These are phyloP conservation scores for Wickerhamiella brachini DNA, from an alignment of 805 yeast genomes.

Conservation along the genomic window DNA sequence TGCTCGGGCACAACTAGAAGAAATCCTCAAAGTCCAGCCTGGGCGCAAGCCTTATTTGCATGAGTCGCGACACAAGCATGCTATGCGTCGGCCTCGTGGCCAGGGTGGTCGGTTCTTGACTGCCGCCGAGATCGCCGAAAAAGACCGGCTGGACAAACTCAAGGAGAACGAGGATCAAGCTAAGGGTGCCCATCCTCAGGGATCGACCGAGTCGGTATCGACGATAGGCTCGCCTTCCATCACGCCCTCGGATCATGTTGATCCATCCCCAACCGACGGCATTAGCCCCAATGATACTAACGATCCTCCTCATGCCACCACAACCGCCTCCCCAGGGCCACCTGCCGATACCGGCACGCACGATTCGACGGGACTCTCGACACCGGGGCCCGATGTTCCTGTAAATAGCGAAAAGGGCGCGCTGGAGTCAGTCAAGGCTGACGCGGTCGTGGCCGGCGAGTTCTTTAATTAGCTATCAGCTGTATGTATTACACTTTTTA, in stretches of 20 bases:
- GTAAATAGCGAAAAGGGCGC: not conserved
- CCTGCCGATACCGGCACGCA: not conserved
- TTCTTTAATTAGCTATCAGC: not conserved
- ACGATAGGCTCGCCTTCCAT: not conserved
- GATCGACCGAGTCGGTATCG: not conserved
- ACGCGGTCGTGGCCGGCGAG: not conserved
- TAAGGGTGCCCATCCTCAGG: not conserved
- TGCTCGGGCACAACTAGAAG: conserved; percentile 89
- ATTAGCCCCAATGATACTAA: not conserved
- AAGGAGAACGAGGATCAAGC: conserved; percentile 3
- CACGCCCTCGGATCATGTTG: not conserved
- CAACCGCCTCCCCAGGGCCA: not conserved
- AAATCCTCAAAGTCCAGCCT: conserved; percentile 69
- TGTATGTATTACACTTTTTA: not conserved
- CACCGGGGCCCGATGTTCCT: not conserved
- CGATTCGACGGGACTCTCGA: not conserved
- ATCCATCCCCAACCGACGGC: not conserved
- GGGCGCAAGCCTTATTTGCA: conserved; percentile 90
- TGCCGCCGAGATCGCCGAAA: conserved; percentile 66
- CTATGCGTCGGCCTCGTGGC: conserved; percentile 98
- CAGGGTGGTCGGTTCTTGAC: conserved; percentile 96
- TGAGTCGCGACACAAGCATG: conserved; percentile 96
- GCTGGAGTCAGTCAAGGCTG: not conserved
- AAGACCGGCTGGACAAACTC: conserved; percentile 30
- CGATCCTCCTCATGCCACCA: not conserved